These are phyloP conservation scores for Xylariaceae sp. DNA, from an alignment of 2,329 filamentous ascomycete species.

Conservation along the genomic window DNA sequence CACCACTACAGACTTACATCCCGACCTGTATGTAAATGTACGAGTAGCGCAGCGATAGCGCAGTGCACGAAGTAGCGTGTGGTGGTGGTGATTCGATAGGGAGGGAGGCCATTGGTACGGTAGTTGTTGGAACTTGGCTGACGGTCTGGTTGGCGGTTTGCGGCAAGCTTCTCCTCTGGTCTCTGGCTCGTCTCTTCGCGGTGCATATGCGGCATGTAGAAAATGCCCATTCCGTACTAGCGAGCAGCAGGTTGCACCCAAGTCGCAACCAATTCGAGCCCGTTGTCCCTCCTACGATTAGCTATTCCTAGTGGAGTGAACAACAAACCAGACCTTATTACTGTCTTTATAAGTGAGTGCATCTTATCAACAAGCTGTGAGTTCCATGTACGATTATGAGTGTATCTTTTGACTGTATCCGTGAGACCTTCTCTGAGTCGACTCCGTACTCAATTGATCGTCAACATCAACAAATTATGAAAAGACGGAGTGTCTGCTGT, in stretches of 20 bases:
- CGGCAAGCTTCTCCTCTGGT: constrained; percentile 22
- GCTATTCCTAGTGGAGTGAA: too few relatives aligned
- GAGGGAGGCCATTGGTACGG: neutral
- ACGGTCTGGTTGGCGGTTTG: constrained; percentile 19
- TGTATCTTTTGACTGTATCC: neutral
- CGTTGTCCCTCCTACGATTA: neutral
- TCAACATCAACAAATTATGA: neutral
- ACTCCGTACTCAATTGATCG: neutral
- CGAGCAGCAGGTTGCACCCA: neutral
- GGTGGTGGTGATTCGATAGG: neutral
- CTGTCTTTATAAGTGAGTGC: neutral
- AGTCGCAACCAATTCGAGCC: too few relatives aligned
- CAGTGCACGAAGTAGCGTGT: too few relatives aligned
- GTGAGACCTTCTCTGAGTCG: neutral
- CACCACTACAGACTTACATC: too few relatives aligned
- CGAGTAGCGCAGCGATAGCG: too few relatives aligned
- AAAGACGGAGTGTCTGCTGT: too few relatives aligned
- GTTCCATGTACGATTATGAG: neutral
- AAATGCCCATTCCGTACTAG: neutral
- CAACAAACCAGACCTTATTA: neutral
- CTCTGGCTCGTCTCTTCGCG: neutral
- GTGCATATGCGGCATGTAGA: neutral
- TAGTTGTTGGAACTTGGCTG: constrained; percentile 1
- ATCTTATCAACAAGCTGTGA: neutral
- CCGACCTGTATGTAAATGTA: too few relatives aligned